Evolutionary conservation across 2,329 filamentous ascomycete genomes (phyloP).

Genomic region (Alternaria sp.): DNA sequence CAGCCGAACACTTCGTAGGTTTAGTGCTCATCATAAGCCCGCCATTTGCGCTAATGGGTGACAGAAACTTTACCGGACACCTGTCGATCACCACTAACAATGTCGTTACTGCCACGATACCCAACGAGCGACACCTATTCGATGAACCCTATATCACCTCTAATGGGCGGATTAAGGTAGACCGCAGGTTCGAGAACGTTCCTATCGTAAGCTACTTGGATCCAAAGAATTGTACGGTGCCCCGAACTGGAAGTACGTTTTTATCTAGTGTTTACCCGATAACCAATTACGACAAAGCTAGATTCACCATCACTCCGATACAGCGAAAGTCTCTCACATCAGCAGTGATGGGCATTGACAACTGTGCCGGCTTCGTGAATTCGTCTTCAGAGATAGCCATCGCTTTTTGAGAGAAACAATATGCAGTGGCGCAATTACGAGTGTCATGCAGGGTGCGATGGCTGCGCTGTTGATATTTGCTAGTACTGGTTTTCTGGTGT

Average conservation of each 20-base stretch:
- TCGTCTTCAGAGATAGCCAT: neutral
- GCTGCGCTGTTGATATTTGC: neutral
- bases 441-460: neutral
- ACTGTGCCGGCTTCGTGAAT: neutral
- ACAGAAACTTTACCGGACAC: neutral
- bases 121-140: neutral
- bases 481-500: neutral
- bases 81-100: neutral
- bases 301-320: neutral
- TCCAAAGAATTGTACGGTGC: neutral
- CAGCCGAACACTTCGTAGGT: neutral
- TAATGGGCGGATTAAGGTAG: neutral
- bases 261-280: neutral
- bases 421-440: neutral
- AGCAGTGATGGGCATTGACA: neutral
- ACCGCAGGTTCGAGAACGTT: neutral
- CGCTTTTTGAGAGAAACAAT: neutral
- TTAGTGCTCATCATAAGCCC: neutral
- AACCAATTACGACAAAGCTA: neutral
- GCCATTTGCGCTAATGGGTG: neutral
- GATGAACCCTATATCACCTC: neutral
- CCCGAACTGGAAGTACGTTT: neutral
- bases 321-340: neutral
- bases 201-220: neutral
- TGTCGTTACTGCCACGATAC: neutral